Percentiles rank a stretch among this genome's conserved stretches.
phyloP scores from a whole-genome alignment of 805 yeast species.

The Barnettozyma populi region DNA sequence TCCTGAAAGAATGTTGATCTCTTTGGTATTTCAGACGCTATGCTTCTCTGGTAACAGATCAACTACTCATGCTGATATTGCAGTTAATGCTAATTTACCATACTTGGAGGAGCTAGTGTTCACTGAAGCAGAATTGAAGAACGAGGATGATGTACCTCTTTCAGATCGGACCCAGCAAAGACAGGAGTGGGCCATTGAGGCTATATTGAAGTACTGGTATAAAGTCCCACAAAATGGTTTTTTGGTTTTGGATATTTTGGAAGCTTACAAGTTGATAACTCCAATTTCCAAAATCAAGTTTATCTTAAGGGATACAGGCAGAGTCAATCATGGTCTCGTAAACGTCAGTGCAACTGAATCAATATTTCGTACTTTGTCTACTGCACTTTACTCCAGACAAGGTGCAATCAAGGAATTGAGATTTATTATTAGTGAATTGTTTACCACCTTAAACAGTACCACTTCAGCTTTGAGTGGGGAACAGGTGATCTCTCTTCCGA shows the following conservation, averaged over 20 bases:
- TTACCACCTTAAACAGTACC: slow-evolving; percentile 20
- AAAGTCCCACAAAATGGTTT: slow-evolving; percentile 60
- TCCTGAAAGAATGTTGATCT: slow-evolving; percentile 43
- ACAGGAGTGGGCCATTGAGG: slow-evolving; percentile 43
- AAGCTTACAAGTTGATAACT: slow-evolving; percentile 38
- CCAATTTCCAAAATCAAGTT: slow-evolving; percentile 37
- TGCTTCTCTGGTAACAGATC: slow-evolving; percentile 87
- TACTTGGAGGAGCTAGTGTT: slow-evolving; percentile 30
- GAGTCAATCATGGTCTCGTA: slow-evolving; percentile 31
- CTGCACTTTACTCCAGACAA: slow-evolving; percentile 18
- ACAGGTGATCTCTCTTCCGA: slow-evolving; percentile 24
- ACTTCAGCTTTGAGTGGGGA: slow-evolving; percentile 15
- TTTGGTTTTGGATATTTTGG: slow-evolving; percentile 49
- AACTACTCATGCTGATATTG: slow-evolving; percentile 64
- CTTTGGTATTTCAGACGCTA: slow-evolving; percentile 62
- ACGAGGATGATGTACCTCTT: background rate
- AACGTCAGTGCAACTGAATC: slow-evolving; percentile 44
- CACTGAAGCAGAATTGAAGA: slow-evolving; percentile 1
- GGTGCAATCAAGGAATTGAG: slow-evolving; percentile 24
- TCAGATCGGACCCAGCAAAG: slow-evolving; percentile 24
- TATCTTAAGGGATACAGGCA: slow-evolving; percentile 33
- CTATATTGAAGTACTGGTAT: slow-evolving; percentile 61
- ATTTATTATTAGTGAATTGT: slow-evolving; percentile 25
- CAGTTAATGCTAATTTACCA: slow-evolving; percentile 37
- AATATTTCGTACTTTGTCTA: slow-evolving; percentile 31